Conservation (phyloP, 2,329 filamentous ascomycete species). For the Xylaria sp. region DNA sequence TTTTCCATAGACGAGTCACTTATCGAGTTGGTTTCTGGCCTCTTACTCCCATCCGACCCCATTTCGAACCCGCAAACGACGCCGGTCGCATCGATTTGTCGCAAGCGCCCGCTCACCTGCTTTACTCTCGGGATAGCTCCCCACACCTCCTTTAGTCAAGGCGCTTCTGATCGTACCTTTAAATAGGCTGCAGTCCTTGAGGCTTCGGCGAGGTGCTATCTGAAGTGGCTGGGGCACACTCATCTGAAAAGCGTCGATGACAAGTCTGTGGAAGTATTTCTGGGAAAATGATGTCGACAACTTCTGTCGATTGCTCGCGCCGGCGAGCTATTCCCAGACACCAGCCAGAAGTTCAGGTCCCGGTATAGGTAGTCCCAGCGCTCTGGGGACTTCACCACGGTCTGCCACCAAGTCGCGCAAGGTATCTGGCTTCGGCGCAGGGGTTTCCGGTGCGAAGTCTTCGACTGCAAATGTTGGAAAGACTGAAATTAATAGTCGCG, state of each 20-base stretch:
- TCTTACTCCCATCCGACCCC: neutral
- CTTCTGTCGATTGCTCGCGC: slow-evolving; percentile 87
- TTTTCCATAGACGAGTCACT: neutral
- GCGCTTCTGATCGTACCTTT: slow-evolving; percentile 68
- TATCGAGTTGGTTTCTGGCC: neutral
- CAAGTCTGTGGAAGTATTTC: slow-evolving; percentile 85
- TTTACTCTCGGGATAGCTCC: slow-evolving; percentile 23
- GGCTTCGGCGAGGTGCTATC: slow-evolving; percentile 77
- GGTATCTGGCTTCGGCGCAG: slow-evolving; percentile 55
- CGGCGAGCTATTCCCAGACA: slow-evolving; percentile 63
- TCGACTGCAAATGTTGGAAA: slow-evolving; percentile 51
- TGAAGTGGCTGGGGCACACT: slow-evolving; percentile 72
- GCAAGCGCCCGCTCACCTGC: slow-evolving; percentile 1
- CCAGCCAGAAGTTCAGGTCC: slow-evolving; percentile 57
- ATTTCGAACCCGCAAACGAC: neutral
- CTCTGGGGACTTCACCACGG: slow-evolving; percentile 57
- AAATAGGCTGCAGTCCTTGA: slow-evolving; percentile 89
- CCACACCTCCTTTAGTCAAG: slow-evolving; percentile 31
- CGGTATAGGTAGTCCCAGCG: slow-evolving; percentile 49
- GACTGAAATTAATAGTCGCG: slow-evolving; percentile 83
- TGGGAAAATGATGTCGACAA: slow-evolving; percentile 97
- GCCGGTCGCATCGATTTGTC: neutral
- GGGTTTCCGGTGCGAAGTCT: slow-evolving; percentile 51
- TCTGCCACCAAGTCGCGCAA: slow-evolving; percentile 57
- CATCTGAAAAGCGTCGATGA: slow-evolving; percentile 26